These are phyloP conservation scores for Blastomyces parvus DNA, from an alignment of 2,329 filamentous ascomycete genomes.

Conservation along the genomic window DNA sequence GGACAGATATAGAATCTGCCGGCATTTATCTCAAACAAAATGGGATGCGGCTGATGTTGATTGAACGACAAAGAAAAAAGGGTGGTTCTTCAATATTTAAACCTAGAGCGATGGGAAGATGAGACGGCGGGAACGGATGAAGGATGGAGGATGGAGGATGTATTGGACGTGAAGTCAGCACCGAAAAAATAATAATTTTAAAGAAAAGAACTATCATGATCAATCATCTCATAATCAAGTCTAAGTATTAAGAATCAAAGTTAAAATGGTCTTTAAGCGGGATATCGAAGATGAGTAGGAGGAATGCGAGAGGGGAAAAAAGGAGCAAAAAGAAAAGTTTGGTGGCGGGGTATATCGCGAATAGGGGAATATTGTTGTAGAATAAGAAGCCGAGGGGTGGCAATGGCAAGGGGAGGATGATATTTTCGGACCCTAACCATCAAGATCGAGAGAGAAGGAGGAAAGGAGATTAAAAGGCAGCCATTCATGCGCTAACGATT, in stretches of 20 bases:
- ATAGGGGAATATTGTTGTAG: not conserved
- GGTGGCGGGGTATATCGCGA: not conserved
- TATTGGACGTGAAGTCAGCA: not conserved
- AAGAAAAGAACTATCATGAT: not conserved
- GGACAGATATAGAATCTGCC: not conserved
- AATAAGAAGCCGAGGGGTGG: not conserved
- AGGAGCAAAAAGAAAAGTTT: not conserved
- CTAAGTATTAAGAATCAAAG: not conserved
- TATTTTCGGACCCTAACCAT: not conserved
- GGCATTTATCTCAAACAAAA: not conserved
- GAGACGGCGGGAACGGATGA: not conserved
- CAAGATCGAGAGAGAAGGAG: not conserved
- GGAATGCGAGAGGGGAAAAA: not conserved
- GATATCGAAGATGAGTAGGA: not conserved
- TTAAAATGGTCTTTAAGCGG: not conserved
- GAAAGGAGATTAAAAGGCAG: not conserved
- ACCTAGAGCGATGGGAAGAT: no score
- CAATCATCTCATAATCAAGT: constrained; percentile 6
- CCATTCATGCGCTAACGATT: constrained; percentile 6
- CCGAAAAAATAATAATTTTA: not conserved
- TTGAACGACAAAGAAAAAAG: not conserved
- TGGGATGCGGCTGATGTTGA: not conserved
- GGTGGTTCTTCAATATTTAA: not conserved
- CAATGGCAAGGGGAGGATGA: not conserved
- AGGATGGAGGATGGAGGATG: not conserved